Evolutionary conservation across 208 protist species (phyloP), one percentile per base, ranked within the genome.

Genomic region (Leishmania gerbilli): DNA sequence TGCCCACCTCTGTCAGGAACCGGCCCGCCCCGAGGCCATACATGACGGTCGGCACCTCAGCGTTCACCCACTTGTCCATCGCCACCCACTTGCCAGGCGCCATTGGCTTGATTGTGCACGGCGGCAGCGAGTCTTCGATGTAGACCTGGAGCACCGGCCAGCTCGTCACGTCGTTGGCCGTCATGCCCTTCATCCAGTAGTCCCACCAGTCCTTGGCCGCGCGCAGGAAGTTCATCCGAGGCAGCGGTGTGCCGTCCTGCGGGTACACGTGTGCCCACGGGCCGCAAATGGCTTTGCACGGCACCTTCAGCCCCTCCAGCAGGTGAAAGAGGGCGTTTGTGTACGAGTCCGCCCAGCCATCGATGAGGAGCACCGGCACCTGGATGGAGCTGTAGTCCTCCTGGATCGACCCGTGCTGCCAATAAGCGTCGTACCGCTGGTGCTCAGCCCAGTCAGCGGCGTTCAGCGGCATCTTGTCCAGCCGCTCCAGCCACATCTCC

Each of bases 191-290:
- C 69, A 84, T 83, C 82, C 84, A 94, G 71, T 77, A 62, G 71
- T 92, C 87, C 85, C 90, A 94, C 90, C 90, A 94, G 64, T 87
- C 53, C 45, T 75, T 87, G 8, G 90, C 88, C 13, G 84, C 88
- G 51, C 89, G 88, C 74, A 94, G 81, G 78, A 92, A 94, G 79
- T 90, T 91, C 81, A 91, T 92, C 64, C 80, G 77, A 8, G 90
- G 88, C n/a, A 76, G 53, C 56, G 90, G 90, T 17, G 80, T 74
- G 72, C 88, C 88, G 80, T 92, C 90, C 76, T 94, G 88, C 49
- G 90, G 88, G 80, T 92, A 94, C n/a, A 81, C 82, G 77, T 94
- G 90, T 74, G 82, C 84, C 90, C 88, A 92, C n/a, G 90, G 90
- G 2, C 90, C 90, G 21, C 91, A 87, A 58, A 92, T 88, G 40